These are phyloP conservation scores for Dictyostelium purpureum DNA, from an alignment of 78 protist genomes.

Conservation along the genomic window DNA sequence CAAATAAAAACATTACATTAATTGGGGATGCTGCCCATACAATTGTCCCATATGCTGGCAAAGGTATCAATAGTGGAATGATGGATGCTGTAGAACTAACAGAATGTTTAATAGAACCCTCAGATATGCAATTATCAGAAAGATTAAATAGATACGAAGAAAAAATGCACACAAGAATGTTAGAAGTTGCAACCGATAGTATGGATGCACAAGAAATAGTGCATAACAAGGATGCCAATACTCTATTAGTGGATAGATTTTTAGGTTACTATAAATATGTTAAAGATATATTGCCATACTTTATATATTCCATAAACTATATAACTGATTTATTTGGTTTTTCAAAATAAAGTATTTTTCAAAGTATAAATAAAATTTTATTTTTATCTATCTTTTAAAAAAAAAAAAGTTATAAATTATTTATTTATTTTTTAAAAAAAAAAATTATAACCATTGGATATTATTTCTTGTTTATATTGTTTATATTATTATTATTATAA, in stretches of 20 bases:
- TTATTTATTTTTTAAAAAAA: too few relatives aligned
- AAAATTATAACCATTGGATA: too few relatives aligned
- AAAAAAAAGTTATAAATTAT: background rate
- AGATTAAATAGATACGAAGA: background rate
- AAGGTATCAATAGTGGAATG: conserved; percentile 61
- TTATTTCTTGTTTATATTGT: too few relatives aligned
- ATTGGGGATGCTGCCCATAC: conserved; percentile 68
- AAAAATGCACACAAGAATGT: background rate
- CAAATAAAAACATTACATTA: background rate
- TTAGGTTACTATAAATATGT: background rate
- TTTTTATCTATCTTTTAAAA: background rate
- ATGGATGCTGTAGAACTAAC: conserved; percentile 12
- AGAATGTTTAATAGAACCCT: background rate
- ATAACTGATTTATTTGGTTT: conserved; percentile 12
- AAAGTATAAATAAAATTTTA: background rate
- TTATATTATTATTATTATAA: too few relatives aligned
- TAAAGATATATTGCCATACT: background rate
- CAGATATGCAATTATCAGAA: background rate
- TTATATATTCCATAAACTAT: background rate
- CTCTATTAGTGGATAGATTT: background rate
- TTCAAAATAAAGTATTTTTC: conserved; percentile 23
- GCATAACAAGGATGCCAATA: background rate
- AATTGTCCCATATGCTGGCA: conserved; percentile 68
- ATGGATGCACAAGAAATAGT: conserved; percentile 11
- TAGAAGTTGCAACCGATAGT: background rate